Percentiles rank a stretch among this genome's conserved stretches.
phyloP scores from a whole-genome alignment of 805 yeast genomes.

The Pachysolen tannophilus region DNA sequence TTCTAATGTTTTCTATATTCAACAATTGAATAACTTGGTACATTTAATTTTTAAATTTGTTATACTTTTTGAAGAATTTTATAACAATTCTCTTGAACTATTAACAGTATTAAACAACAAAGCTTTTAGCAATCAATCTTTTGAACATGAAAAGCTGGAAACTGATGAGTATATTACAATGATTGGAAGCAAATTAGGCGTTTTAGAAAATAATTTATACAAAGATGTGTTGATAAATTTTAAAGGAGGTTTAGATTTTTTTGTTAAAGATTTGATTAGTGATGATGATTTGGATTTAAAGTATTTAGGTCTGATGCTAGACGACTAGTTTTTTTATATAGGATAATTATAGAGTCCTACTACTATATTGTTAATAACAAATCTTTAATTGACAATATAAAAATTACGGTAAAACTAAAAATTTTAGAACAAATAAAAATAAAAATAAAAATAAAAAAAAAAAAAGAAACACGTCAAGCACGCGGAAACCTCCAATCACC shows the following conservation, averaged over 20 bases:
- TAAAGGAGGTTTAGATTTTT: slow-evolving; percentile 29
- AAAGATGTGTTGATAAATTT: slow-evolving; percentile 35
- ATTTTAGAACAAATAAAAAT: no score
- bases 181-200: slow-evolving; percentile 32
- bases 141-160: slow-evolving; percentile 17
- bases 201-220: no score
- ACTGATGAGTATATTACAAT: slow-evolving; percentile 23
- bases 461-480: no score
- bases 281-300: slow-evolving; percentile 43
- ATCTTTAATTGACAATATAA: no score
- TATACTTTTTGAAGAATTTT: slow-evolving; percentile 27
- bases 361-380: no score
- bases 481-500: no score
- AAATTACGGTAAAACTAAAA: no score
- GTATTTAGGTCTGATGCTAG: no score
- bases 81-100: slow-evolving; percentile 25
- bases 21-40: slow-evolving; percentile 30
- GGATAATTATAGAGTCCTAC: no score
- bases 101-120: slow-evolving; percentile 19
- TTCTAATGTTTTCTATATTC: slow-evolving; percentile 32
- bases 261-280: slow-evolving; percentile 43
- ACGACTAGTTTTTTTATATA: no score
- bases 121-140: slow-evolving; percentile 11
- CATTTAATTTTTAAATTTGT: slow-evolving; percentile 31
- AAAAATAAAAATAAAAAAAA: no score